These are phyloP conservation scores for Wickerhamomyces strasburgensis DNA, from an alignment of 805 yeast genomes.

Conservation along the genomic window DNA sequence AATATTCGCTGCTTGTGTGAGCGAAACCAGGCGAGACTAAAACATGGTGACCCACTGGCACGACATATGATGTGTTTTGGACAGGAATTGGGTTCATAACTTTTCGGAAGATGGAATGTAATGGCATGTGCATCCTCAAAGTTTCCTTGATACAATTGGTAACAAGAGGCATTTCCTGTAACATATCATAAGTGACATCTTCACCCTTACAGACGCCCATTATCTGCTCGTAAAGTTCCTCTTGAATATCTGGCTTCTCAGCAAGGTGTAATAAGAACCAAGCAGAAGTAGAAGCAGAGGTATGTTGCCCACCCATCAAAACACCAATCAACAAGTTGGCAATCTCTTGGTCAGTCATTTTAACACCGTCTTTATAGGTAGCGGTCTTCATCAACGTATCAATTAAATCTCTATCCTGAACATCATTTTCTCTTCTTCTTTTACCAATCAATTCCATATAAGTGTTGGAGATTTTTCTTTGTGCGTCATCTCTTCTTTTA, in stretches of 20 bases:
- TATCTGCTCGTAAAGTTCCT: constrained; percentile 74
- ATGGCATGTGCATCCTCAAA: constrained; percentile 91
- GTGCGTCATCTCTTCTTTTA: constrained; percentile 83
- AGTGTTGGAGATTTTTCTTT: constrained; percentile 69
- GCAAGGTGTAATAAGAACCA: constrained; percentile 93
- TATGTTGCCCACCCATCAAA: constrained; percentile 99
- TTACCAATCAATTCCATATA: constrained; percentile 72
- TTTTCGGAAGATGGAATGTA: constrained; percentile 93
- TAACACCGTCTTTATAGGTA: constrained; percentile 87
- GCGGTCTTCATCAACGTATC: constrained; percentile 80
- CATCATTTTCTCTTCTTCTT: constrained; percentile 73
- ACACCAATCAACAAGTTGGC: constrained; percentile 92
- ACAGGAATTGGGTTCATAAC: constrained; percentile 74
- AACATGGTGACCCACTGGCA: constrained; percentile 86
- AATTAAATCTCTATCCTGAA: constrained; percentile 81
- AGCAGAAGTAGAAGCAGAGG: constrained; percentile 92
- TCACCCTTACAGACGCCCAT: constrained; percentile 51
- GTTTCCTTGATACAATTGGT: constrained; percentile 89
- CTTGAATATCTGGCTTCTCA: constrained; percentile 80
- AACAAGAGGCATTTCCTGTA: constrained; percentile 75
- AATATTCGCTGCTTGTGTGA: constrained; percentile 67
- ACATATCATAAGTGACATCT: constrained; percentile 74
- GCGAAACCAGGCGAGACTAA: constrained; percentile 93
- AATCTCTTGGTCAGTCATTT: constrained; percentile 93
- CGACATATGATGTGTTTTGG: constrained; percentile 72